Conservation (phyloP, 148 eudicot species). For the Selenicereus undatus region DNA sequence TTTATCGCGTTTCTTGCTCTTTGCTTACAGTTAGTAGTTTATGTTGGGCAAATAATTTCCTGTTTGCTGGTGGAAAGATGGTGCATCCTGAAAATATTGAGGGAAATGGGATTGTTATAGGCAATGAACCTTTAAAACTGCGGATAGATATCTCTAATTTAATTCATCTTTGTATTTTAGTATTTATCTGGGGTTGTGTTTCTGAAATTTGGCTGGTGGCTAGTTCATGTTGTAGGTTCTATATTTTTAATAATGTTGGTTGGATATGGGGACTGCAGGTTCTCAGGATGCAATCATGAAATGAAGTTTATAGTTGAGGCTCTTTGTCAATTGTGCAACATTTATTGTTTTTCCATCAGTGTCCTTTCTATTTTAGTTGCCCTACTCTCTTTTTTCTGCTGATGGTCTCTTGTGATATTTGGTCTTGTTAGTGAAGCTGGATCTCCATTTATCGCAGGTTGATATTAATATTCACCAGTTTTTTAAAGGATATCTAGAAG, state of each 20-base stretch:
- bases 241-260: background rate
- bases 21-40: background rate
- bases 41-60: background rate
- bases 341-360: background rate
- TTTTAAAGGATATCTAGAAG: constrained; percentile 46
- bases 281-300: background rate
- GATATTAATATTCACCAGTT: constrained; percentile 51
- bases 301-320: background rate
- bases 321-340: background rate
- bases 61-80: background rate
- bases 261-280: background rate
- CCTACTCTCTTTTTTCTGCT: background rate
- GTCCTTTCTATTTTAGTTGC: background rate
- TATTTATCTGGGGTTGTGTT: background rate
- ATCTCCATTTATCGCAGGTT: constrained; percentile 30
- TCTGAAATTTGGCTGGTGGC: background rate
- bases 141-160: background rate
- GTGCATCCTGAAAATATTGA: background rate
- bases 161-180: background rate
- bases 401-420: background rate
- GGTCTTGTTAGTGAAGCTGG: background rate
- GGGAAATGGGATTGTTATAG: background rate
- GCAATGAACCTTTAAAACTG: background rate
- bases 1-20: background rate
- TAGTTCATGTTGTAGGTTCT: background rate